Base-by-base conservation (phyloP, 163 green algal species). In the Chlorella variabilis region DNA sequence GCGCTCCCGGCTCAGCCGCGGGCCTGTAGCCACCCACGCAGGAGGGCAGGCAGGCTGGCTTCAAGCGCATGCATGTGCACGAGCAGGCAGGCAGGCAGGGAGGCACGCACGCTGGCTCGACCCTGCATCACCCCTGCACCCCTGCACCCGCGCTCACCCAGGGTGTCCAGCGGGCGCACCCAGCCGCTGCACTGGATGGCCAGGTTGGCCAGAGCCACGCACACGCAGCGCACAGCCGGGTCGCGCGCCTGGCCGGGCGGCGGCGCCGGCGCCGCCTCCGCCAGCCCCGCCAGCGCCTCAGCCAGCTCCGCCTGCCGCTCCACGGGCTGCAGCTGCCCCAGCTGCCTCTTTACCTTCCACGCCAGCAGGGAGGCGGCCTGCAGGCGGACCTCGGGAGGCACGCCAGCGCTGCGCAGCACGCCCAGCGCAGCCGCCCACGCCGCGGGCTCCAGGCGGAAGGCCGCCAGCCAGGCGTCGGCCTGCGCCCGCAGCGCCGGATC, bases 261-360 rank as follows among this genome's bases (percentile, higher is more conserved):
- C 48, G 49, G 62, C 23, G 29, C 75, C 15, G 54, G 38, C 25
- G 62, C 34, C 29, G 29, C 75, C 15, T 51, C 58, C 29, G 49
- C 34, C 29, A 74, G 33, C 17, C n/a, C 61, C 0, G 23, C 33
- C 77, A 83, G 62, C 48, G 80, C 36, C 36, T 71, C 82, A 15
- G 38, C 77, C 65, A 83, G 65, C 66, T 77, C 45, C 23, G 41
- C 49, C 65, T 77, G 77, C 36, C 51, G n/a, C 61, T 80, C 45
- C 36, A 71, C 31, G 5, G 74, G 66, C 69, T 80, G 80, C 51
- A 87, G 77, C 70, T 87, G 75, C 3, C 3, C 31, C 58, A 80
- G 75, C 63, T 87, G 82, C n/a, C 29, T 51, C 70, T 78, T 83
- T 27, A 13, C 41, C 70, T 87, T 87, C 70, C 70, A 87, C 18